Evolutionary conservation across 148 eudicot genomes (phyloP), one percentile per base, ranked within the genome.

Genomic region (Rhododendron kiyosumense): DNA sequence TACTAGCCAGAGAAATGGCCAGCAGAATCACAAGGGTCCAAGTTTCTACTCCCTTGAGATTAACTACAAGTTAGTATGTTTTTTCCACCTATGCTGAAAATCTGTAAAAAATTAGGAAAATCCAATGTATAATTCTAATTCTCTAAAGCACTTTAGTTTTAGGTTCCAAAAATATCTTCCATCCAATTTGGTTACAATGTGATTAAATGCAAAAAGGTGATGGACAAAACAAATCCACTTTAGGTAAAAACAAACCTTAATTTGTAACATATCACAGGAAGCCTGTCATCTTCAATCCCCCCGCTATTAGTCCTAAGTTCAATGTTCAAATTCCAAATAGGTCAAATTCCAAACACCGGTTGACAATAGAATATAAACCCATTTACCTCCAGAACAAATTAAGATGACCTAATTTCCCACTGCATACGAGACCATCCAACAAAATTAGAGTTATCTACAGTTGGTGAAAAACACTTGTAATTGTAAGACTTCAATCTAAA

Each of bases 21-120:
- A 73, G 38, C 77, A 73, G 43, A 73, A 77, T 48, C 78, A 74
- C 80, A 38, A 78, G 22, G n/a, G n/a, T 79, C 57, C 22, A 79
- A 5, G 61, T 79, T 79, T 79, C 14, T 28, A 79, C 82, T 49
- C 8, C 49, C 61, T 13, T 54, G n/a, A 49, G 32, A 17, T 48
- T 24, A 28, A 79, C 57, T 2, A 28, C 43, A 67, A 26, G 38
- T 26, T 18, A 76, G 43, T 76, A 38, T 76, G 13, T 76, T 38
- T 36, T 74, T 7, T 36, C 26, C 13, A 7, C 41, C 45, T 73
- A 45, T 10, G 20, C 32, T 45, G 17, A 38, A 76, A 18, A 76
- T 7, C 12, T 11, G 43, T 3, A 74, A 45, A 28, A 49, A 77
- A 38, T 17, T 22, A 41, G 36, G 46, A 28, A 79, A 79, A n/a